A percentile compares a stretch with the other conserved stretches of the same genome.
Conservation (phyloP, 2,329 filamentous ascomycete species). For the Cytospora schulzeri region DNA sequence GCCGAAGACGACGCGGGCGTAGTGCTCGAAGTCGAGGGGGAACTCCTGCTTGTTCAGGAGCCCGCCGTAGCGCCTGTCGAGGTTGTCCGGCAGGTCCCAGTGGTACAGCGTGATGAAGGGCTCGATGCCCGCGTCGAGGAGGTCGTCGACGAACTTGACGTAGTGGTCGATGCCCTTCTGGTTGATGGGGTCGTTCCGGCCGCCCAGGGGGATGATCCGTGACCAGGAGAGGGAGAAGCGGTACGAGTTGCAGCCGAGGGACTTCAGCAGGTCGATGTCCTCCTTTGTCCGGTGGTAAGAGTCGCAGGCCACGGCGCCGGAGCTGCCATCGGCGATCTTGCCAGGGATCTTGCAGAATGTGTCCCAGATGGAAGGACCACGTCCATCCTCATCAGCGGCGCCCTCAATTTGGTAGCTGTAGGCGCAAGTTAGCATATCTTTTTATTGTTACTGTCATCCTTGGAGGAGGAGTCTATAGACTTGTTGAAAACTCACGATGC, state of each 20-base stretch:
- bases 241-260: constrained; percentile 72
- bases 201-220: constrained; percentile 82
- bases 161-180: constrained; percentile 77
- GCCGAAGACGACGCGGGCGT: constrained; percentile 75
- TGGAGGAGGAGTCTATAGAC: not conserved
- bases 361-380: constrained; percentile 85
- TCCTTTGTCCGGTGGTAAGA: constrained; percentile 79
- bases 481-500: constrained; percentile 58
- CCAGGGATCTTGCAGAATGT: constrained; percentile 79
- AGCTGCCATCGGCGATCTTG: constrained; percentile 78
- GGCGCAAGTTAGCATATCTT: not conserved
- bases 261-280: constrained; percentile 77
- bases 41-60: constrained; percentile 82
- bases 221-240: constrained; percentile 86
- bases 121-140: constrained; percentile 73
- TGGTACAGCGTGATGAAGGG: constrained; percentile 85
- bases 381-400: constrained; percentile 71
- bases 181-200: constrained; percentile 80
- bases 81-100: constrained; percentile 80
- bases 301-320: constrained; percentile 79
- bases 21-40: constrained; percentile 77
- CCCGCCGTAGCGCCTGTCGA: constrained; percentile 81
- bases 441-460: not conserved
- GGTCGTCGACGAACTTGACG: constrained; percentile 74
- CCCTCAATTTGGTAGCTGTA: constrained; percentile 87